A percentile compares a stretch with the other conserved stretches of the same genome.
These are phyloP conservation scores for Neurospora sp. DNA, from an alignment of 495 filamentous ascomycete species.

Conservation along the genomic window DNA sequence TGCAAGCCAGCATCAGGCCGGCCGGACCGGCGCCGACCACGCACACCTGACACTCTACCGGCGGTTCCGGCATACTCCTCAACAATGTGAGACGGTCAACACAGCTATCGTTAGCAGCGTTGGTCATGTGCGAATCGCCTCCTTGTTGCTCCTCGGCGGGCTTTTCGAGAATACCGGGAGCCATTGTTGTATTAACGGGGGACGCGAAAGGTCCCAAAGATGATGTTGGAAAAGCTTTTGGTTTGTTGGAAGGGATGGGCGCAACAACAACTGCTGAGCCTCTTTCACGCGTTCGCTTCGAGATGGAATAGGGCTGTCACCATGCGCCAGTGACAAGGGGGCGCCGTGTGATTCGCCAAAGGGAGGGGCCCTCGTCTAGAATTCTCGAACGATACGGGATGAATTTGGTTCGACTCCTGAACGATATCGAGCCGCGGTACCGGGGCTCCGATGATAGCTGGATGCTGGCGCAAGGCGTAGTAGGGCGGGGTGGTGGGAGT, in stretches of 20 bases:
- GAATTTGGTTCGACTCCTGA: not conserved
- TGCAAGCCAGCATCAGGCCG: conserved; percentile 61
- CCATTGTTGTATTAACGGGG: conserved; percentile 9
- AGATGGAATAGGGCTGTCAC: not conserved
- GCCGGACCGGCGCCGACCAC: conserved; percentile 63
- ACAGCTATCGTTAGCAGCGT: conserved; percentile 16
- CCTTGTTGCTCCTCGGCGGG: conserved; percentile 15
- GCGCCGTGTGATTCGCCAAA: not conserved
- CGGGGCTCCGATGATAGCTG: not conserved
- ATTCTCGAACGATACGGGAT: not conserved
- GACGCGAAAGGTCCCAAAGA: not conserved
- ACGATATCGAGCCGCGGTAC: not conserved
- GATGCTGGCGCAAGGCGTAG: not conserved
- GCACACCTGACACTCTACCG: conserved; percentile 42
- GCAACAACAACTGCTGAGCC: not conserved
- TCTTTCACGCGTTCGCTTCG: not conserved
- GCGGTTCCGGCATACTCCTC: conserved; percentile 27
- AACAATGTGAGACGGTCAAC: conserved; percentile 26
- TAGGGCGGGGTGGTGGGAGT: not conserved
- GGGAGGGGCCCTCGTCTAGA: not conserved
- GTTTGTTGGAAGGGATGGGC: not conserved
- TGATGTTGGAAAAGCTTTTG: not conserved
- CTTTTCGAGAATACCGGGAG: conserved; percentile 20
- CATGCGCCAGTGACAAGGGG: not conserved
- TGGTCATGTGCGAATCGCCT: conserved; percentile 12